Evolutionary conservation across 495 filamentous ascomycete species (phyloP).

Genomic region (Penicillium tannophilum): DNA sequence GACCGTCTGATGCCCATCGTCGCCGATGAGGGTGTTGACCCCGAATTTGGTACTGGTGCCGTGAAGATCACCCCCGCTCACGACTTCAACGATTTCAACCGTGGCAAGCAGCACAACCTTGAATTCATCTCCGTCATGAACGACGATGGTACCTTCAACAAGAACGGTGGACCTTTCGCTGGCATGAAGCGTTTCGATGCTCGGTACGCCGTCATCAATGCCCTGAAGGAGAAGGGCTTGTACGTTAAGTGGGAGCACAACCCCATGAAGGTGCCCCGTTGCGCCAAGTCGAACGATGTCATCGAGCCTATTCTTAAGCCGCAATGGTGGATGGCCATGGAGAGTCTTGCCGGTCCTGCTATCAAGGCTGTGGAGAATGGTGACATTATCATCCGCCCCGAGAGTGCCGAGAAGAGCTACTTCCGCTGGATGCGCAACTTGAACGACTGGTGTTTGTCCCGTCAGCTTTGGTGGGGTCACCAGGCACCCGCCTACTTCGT

Average conservation of each 20-base stretch:
- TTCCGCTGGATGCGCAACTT: conserved; percentile 71
- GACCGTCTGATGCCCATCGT: conserved; percentile 68
- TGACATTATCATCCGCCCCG: conserved; percentile 71
- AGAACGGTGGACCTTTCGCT: conserved; percentile 59
- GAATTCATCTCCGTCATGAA: conserved; percentile 54
- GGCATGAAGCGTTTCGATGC: conserved; percentile 78
- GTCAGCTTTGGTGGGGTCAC: conserved; percentile 89
- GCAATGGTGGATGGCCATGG: conserved; percentile 77
- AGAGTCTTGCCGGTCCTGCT: conserved; percentile 58
- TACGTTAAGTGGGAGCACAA: conserved; percentile 80
- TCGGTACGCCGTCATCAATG: conserved; percentile 68
- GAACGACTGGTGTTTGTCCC: conserved; percentile 81
- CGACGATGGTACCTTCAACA: conserved; percentile 65
- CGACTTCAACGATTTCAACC: conserved; percentile 75
- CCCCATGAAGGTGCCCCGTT: conserved; percentile 78
- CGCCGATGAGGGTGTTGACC: conserved; percentile 69
- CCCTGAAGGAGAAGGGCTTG: conserved; percentile 68
- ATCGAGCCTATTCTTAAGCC: conserved; percentile 81
- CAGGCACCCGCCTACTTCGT: conserved; percentile 75
- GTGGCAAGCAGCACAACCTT: conserved; percentile 68
- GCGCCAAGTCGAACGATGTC: conserved; percentile 73
- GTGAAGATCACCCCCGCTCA: conserved; percentile 81
- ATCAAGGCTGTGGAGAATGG: conserved; percentile 69
- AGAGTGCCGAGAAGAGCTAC: conserved; percentile 69
- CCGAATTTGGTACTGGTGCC: conserved; percentile 76